A percentile compares a stretch with the other conserved stretches of the same genome.
phyloP scores from a whole-genome alignment of 768 basidiomycete species.

The Trametes cubensis region DNA sequence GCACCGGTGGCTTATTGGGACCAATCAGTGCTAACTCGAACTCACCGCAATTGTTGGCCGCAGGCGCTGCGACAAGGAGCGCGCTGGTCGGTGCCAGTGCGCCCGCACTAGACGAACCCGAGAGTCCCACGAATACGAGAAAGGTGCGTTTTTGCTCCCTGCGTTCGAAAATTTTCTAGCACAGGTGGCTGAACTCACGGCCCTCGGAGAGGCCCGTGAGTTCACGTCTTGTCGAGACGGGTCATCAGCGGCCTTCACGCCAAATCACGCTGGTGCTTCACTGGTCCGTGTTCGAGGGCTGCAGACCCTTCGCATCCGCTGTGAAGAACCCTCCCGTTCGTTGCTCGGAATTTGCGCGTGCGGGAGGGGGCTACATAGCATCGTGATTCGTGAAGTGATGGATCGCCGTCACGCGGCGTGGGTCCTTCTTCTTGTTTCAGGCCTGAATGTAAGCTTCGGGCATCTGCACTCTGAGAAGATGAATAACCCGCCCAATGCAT shows the following conservation, averaged over 20 bases:
- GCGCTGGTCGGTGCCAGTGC: too few species aligned
- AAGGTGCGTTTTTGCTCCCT: not conserved
- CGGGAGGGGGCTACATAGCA: not conserved
- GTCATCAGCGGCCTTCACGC: not conserved
- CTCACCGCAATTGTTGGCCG: too few species aligned
- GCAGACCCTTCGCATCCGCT: not conserved
- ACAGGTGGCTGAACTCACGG: not conserved
- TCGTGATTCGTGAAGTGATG: not conserved
- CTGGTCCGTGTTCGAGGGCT: not conserved
- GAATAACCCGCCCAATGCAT: not conserved
- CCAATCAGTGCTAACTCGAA: too few species aligned
- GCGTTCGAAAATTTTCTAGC: not conserved
- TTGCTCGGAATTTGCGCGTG: not conserved
- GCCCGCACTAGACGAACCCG: not conserved
- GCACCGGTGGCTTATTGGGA: not conserved
- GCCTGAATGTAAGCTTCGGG: not conserved
- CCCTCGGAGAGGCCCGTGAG: slow-evolving; percentile 1
- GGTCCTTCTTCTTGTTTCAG: not conserved
- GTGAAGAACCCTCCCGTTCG: not conserved
- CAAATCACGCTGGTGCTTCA: not conserved
- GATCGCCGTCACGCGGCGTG: not conserved
- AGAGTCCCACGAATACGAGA: not conserved
- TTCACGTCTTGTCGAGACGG: not conserved
- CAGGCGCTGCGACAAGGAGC: too few species aligned
- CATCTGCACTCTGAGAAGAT: not conserved